These are phyloP conservation scores for Priceomyces melissophilus DNA, from an alignment of 805 yeast genomes.

Conservation along the genomic window DNA sequence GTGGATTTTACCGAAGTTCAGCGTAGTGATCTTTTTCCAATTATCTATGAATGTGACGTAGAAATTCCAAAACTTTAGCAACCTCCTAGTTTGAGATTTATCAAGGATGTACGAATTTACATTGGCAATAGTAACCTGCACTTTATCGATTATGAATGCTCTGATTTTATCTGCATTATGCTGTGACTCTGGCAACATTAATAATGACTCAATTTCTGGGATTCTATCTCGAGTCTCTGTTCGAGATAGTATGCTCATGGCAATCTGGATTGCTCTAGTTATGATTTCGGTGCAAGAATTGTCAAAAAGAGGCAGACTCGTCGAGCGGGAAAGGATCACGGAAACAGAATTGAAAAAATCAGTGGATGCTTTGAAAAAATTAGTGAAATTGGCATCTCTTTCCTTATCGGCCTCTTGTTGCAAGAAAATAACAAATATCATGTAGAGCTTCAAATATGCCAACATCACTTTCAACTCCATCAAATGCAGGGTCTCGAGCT, in stretches of 20 bases:
- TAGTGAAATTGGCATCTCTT: not conserved
- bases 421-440: conserved; percentile 27
- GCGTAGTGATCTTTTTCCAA: conserved; percentile 22
- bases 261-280: conserved; percentile 27
- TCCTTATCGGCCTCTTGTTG: conserved; percentile 30
- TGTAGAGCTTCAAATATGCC: conserved; percentile 25
- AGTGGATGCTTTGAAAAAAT: not conserved
- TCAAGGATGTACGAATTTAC: conserved; percentile 11
- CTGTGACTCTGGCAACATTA: not conserved
- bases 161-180: conserved; percentile 4
- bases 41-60: conserved; percentile 35
- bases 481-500: conserved; percentile 12
- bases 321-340: not conserved
- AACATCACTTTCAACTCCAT: conserved; percentile 21
- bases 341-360: conserved; percentile 3
- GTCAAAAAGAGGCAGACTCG: not conserved
- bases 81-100: conserved; percentile 13
- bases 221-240: conserved; percentile 6
- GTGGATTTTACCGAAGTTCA: conserved; percentile 32
- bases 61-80: conserved; percentile 37
- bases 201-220: not conserved
- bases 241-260: conserved; percentile 31
- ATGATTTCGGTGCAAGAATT: conserved; percentile 22
- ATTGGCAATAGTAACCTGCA: conserved; percentile 10
- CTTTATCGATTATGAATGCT: conserved; percentile 7